Percentiles rank a stretch among this genome's conserved stretches.
Conservation (phyloP, 306 rosid genomes). For the Cotoneaster glaucophyllus region DNA sequence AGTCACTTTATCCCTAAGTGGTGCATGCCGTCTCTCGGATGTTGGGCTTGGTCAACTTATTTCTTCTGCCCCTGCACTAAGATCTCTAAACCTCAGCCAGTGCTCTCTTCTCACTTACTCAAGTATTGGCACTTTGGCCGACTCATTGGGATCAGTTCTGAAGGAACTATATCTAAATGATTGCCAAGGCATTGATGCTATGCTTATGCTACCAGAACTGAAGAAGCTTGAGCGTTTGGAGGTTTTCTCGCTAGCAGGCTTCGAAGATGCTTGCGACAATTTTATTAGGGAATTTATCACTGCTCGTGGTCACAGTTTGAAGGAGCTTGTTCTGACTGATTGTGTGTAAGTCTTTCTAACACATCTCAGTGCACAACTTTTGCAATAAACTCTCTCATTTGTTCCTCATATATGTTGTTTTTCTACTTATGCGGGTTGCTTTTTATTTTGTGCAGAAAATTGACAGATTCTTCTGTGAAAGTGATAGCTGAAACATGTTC, state of each 20-base stretch:
- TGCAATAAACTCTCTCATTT: background rate
- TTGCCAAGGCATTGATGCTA: constrained; percentile 47
- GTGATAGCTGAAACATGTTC: constrained; percentile 59
- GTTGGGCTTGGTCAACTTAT: constrained; percentile 46
- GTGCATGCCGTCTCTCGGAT: constrained; percentile 82
- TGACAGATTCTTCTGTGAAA: constrained; percentile 65
- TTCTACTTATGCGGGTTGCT: constrained; percentile 10
- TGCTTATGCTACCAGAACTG: constrained; percentile 41
- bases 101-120: constrained; percentile 72
- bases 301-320: constrained; percentile 49
- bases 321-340: constrained; percentile 67
- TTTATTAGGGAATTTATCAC: constrained; percentile 39
- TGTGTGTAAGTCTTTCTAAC: constrained; percentile 55
- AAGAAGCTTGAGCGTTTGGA: constrained; percentile 52
- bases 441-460: constrained; percentile 47
- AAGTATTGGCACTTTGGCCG: constrained; percentile 43
- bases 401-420: constrained; percentile 2
- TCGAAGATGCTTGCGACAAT: constrained; percentile 41
- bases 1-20: constrained; percentile 56
- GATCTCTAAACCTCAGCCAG: constrained; percentile 77
- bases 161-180: constrained; percentile 71
- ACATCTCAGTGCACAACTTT: background rate
- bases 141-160: constrained; percentile 54
- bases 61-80: constrained; percentile 57
- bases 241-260: constrained; percentile 65